Conservation (phyloP, 2,329 filamentous ascomycete genomes). For the Keithomyces neogunnii region DNA sequence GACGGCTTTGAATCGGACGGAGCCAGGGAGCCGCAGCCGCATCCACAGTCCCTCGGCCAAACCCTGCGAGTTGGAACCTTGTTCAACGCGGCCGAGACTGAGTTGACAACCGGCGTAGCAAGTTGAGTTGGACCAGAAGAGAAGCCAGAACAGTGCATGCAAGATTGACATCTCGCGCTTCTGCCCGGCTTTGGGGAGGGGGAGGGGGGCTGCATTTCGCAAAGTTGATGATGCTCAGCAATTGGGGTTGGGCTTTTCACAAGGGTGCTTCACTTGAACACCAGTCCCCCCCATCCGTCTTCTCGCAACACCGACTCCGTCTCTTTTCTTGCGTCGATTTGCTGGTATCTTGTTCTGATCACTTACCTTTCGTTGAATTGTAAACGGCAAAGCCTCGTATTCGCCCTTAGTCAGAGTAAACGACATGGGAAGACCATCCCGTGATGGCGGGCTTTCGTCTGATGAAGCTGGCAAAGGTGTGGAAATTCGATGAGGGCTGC, state of each 20-base stretch:
- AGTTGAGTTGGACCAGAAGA: too few species aligned
- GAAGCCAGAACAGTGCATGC: too few species aligned
- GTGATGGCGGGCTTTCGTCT: conserved; percentile 11
- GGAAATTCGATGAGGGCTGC: conserved; percentile 10
- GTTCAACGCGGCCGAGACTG: background rate
- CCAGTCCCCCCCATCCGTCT: background rate
- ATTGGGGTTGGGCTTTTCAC: background rate
- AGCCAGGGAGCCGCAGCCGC: background rate
- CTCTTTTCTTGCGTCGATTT: background rate
- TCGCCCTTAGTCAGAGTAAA: conserved; percentile 27
- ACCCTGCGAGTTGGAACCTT: too few species aligned
- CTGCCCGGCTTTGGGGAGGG: background rate
- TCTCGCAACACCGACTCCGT: background rate
- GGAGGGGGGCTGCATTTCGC: too few species aligned
- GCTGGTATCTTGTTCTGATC: background rate
- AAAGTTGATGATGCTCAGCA: too few species aligned
- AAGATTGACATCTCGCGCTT: background rate
- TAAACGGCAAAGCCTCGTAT: conserved; percentile 45
- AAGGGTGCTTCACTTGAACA: background rate
- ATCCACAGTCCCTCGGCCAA: too few species aligned
- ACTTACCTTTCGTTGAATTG: conserved; percentile 50
- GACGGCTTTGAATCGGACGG: background rate
- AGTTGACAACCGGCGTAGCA: too few species aligned
- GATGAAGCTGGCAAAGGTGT: conserved; percentile 16
- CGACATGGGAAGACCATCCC: conserved; percentile 17